Evolutionary conservation across 2,329 filamentous ascomycete species (phyloP), one percentile per base, ranked within the genome.

Genomic region (Plenodomus lindquistii): DNA sequence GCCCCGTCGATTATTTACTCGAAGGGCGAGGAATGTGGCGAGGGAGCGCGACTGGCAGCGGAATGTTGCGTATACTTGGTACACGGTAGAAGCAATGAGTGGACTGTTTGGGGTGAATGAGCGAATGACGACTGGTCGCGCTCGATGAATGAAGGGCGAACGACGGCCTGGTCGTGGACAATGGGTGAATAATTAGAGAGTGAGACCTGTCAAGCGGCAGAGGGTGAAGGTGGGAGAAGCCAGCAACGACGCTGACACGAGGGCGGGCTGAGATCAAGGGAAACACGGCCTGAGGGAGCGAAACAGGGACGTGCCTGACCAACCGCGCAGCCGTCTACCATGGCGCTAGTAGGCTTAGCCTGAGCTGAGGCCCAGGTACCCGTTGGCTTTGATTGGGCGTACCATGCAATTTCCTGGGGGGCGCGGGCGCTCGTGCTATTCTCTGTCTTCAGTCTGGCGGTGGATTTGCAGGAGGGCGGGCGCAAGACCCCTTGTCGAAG

Each of bases 131-230:
- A 66, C 48, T 57, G 65, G 65, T 59, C 60, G 68, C 59, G 62
- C 57, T 70, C 58, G 60, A 63, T 66, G 62, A 66, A 70, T 53
- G 67, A 72, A 70, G 66, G 67, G 59, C 65, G 65, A 42, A 69
- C 69, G 66, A 71, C 69, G 67, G 67, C 69, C 68, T 56, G 69
- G 68, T 65, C 67, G 68, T 64, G 63, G 58, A 45, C 49, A 55
- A 52, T 50, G 55, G 39, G n/a, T 54, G 49, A 44, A 48, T 54
- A 52, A 58, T 48, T 50, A 55, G 50, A 48, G 27, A 13, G 10
- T 24, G 5, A 31, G 27, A 31, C 27, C 27, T 31, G 27, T 31
- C 27, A 15, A 13, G 27, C 15, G 54, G 52, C 48, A 45, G 53
- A 45, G 52, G n/a, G 49, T 48, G 57, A 50, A 48, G 55, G 56